Conservation (phyloP, 306 rosid species). For the Dalbergia cultrata region DNA sequence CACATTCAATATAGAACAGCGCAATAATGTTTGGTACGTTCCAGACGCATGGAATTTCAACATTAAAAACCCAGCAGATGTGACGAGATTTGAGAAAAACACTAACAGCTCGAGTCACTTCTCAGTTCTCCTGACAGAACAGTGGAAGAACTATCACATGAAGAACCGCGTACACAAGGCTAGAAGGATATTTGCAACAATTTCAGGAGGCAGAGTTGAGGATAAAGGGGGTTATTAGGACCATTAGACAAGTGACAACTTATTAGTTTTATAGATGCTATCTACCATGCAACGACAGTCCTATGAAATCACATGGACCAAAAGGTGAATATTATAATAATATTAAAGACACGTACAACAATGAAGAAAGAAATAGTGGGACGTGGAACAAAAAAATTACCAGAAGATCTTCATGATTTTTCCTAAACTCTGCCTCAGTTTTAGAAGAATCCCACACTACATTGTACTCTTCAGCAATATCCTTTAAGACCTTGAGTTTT, state of each 20-base stretch:
- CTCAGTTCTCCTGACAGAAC: slow-evolving; percentile 1
- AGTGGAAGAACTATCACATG: neutral
- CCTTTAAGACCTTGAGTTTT: slow-evolving; percentile 88
- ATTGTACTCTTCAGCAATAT: slow-evolving; percentile 78
- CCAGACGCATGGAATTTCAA: neutral
- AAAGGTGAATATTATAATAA: slow-evolving; percentile 28
- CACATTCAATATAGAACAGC: neutral
- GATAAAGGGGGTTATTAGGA: slow-evolving; percentile 4
- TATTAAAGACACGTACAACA: neutral
- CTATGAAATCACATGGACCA: slow-evolving; percentile 21
- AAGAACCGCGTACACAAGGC: slow-evolving; percentile 15
- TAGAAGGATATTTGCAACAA: slow-evolving; percentile 33
- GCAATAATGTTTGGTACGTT: slow-evolving; percentile 5
- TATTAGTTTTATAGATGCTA: neutral
- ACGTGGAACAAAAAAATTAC: slow-evolving; percentile 54
- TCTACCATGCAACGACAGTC: neutral
- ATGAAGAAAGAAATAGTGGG: slow-evolving; percentile 27
- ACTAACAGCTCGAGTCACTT: slow-evolving; percentile 25
- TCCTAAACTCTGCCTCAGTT: slow-evolving; percentile 81
- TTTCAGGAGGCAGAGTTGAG: slow-evolving; percentile 1
- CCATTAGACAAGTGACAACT: slow-evolving; percentile 21
- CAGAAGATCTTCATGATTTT: slow-evolving; percentile 96
- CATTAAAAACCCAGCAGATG: neutral
- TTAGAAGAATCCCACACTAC: slow-evolving; percentile 86
- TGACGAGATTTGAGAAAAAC: neutral